Evolutionary conservation across 2,329 filamentous ascomycete genomes (phyloP), one percentile per base, ranked within the genome.

Genomic region (Rutstroemia sydowiana): DNA sequence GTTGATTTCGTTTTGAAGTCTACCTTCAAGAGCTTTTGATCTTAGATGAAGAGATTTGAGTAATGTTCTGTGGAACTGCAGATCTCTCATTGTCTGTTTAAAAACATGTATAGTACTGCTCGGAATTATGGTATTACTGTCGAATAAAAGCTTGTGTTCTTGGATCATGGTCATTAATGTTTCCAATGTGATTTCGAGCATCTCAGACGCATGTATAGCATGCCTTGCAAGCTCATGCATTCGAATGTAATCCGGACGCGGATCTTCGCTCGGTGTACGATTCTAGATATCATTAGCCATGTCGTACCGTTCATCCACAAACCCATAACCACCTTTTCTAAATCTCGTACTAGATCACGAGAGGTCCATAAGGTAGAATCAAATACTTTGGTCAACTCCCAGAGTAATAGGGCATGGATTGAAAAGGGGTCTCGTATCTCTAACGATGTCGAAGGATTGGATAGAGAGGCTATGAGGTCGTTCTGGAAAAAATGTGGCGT

Each of bases 181-280:
- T 37, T 46, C 44, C 23, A 46, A 32, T 37, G 44, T 39, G 16
- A 28, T 46, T 37, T 37, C 44, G 2, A 46, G 28, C 44, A 37
- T 46, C 20, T 46, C 44, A 13, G 44, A 46, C 18, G 32, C 6
- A 46, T 46, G 44, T 30, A 46, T 46, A 16, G 32, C 32, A 46
- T 46, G 44, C 20, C 44, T 46, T 37, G 44, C 44, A 28, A 46
- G 44, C 13, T 46, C 44, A 36, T 46, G 44, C 44, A 46, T 46
- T 21, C 20, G 20, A 23, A 9, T 18, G 34, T 46, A 46, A 37
- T 46, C 44, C 16, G 44, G 44, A 26, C 30, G 18, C 13, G 44
- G 44, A 16, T 46, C 32, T 46, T 39, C 44, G 26, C 21, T 46
- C 6, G 18, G 23, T 9, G 23, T 20, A 9, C 44, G 44, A 39